Evolutionary conservation across 768 basidiomycete genomes (phyloP).

Genomic region (Steccherinum ochraceum): DNA sequence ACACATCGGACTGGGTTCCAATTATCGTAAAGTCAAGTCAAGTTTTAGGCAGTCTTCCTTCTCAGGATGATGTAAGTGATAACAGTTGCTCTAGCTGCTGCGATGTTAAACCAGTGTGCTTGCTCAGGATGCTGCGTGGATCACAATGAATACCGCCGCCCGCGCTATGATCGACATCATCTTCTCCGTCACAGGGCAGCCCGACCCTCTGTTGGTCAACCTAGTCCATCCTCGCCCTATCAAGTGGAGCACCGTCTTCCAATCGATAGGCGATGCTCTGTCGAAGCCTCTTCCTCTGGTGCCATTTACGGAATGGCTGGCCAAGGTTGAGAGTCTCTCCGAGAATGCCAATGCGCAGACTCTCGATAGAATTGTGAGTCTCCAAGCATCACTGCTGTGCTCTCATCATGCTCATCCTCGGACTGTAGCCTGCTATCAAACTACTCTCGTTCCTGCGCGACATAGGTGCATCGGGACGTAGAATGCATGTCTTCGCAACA

Average conservation of each 20-base stretch:
- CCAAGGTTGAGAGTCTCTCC: constrained; percentile 1
- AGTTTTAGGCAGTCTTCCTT: constrained; percentile 6
- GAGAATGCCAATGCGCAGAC: background rate
- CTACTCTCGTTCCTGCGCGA: constrained; percentile 4
- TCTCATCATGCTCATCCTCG: background rate
- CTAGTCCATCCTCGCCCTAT: constrained; percentile 32
- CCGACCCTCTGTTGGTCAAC: constrained; percentile 23
- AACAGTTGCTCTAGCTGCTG: background rate
- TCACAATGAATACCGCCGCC: constrained; percentile 30
- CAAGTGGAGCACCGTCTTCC: constrained; percentile 24
- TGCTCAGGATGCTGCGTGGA: constrained; percentile 29
- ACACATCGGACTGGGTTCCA: constrained; percentile 25
- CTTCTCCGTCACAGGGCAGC: constrained; percentile 14
- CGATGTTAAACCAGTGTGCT: background rate
- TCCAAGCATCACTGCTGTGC: background rate
- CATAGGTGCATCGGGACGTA: background rate
- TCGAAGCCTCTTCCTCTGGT: background rate
- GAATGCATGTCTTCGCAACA: background rate
- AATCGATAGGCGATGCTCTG: background rate
- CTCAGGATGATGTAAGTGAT: constrained; percentile 7
- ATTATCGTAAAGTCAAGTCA: constrained; percentile 12
- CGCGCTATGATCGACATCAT: constrained; percentile 28
- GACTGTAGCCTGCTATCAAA: constrained; percentile 9
- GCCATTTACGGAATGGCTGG: constrained; percentile 1
- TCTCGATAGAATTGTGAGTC: background rate